A percentile compares a stretch with the other conserved stretches of the same genome.
These are phyloP conservation scores for Sugiyamaella smithiae DNA, from an alignment of 805 yeast genomes.

Conservation along the genomic window DNA sequence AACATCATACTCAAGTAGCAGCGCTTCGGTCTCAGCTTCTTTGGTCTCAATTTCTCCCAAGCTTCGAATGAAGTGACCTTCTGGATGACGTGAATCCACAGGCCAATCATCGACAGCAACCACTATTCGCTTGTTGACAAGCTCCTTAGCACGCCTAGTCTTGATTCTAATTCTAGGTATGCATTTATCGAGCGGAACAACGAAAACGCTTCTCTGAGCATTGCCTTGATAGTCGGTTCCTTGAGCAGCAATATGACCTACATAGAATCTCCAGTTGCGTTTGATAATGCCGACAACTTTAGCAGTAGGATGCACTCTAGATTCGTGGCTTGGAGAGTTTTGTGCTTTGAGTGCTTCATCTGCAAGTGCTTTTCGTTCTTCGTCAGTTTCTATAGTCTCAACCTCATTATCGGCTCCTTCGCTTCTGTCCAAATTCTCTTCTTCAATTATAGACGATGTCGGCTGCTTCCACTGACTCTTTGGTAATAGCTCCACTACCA, in stretches of 20 bases:
- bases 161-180: conserved; percentile 83
- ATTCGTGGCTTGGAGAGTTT: conserved; percentile 36
- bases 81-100: conserved; percentile 74
- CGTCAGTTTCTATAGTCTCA: conserved; percentile 51
- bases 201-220: conserved; percentile 75
- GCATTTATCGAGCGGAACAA: conserved; percentile 82
- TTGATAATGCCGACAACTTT: conserved; percentile 81
- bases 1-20: conserved; percentile 90
- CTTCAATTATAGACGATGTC: conserved; percentile 74
- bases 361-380: conserved; percentile 67
- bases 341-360: conserved; percentile 67
- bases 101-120: conserved; percentile 95
- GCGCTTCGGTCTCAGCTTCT: conserved; percentile 94
- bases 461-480: conserved; percentile 85
- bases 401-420: conserved; percentile 44
- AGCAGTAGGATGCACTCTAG: conserved; percentile 75
- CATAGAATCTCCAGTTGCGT: conserved; percentile 94
- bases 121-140: conserved; percentile 86
- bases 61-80: conserved; percentile 89
- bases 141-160: conserved; percentile 80
- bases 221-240: conserved; percentile 46
- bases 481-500: conserved; percentile 86
- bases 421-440: conserved; percentile 56
- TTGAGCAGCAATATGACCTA: conserved; percentile 84
- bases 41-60: conserved; percentile 89